These are phyloP conservation scores for Haberlea rhodopensis DNA, from an alignment of 257 asterid genomes.

Conservation along the genomic window DNA sequence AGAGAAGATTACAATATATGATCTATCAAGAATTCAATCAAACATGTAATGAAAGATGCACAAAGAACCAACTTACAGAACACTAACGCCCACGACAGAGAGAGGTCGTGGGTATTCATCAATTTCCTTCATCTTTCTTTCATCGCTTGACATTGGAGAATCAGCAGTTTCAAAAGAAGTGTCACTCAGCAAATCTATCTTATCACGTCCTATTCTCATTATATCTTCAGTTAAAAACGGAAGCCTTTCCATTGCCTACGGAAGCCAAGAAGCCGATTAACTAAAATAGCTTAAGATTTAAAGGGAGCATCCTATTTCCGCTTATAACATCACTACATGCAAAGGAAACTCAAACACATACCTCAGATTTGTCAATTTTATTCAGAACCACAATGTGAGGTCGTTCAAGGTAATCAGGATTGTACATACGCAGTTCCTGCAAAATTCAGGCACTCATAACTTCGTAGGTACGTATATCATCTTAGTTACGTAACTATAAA, in stretches of 20 bases:
- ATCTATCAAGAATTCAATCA: not conserved
- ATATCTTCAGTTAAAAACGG: slow-evolving; percentile 61
- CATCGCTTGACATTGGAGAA: slow-evolving; percentile 25
- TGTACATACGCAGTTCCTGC: slow-evolving; percentile 98
- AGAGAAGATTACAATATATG: not conserved
- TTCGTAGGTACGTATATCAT: not conserved
- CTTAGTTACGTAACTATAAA: not conserved
- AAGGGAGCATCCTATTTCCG: slow-evolving; percentile 6
- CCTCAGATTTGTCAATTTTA: slow-evolving; percentile 87
- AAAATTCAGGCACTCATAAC: slow-evolving; percentile 23
- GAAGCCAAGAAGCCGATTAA: slow-evolving; percentile 13
- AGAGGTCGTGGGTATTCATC: slow-evolving; percentile 83
- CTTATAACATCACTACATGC: slow-evolving; percentile 1
- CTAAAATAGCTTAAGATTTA: slow-evolving; percentile 4
- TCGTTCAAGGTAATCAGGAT: slow-evolving; percentile 89
- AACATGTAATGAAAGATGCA: not conserved
- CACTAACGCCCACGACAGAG: slow-evolving; percentile 89
- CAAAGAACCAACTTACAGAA: slow-evolving; percentile 58
- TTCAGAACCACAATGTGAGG: slow-evolving; percentile 86
- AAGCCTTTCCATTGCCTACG: slow-evolving; percentile 73
- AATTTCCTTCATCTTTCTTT: slow-evolving; percentile 52
- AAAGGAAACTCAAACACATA: slow-evolving; percentile 27
- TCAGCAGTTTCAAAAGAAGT: slow-evolving; percentile 24
- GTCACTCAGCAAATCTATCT: slow-evolving; percentile 18
- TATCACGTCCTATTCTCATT: slow-evolving; percentile 57